A percentile compares a stretch with the other conserved stretches of the same genome.
Conservation (phyloP, 2,329 filamentous ascomycete species). For the Fusarium virguliforme region DNA sequence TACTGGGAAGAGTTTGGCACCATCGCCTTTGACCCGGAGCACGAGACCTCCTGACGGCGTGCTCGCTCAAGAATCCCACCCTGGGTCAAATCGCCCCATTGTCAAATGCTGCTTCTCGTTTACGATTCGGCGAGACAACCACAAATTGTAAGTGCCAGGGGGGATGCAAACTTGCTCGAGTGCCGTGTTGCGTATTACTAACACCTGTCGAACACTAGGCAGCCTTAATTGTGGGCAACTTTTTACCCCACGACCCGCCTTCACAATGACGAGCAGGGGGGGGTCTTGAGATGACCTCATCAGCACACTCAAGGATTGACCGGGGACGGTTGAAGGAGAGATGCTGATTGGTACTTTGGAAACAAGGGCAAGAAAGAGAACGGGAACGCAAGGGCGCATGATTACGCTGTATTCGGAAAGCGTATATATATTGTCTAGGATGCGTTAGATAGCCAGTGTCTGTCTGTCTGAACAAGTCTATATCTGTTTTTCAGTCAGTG, state of each 20-base stretch:
- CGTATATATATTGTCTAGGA: slow-evolving; percentile 42
- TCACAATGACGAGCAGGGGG: slow-evolving; percentile 36
- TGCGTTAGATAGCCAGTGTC: slow-evolving; percentile 38
- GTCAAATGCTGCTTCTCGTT: slow-evolving; percentile 98
- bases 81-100: slow-evolving; percentile 77
- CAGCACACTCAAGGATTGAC: neutral
- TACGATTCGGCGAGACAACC: slow-evolving; percentile 92
- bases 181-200: slow-evolving; percentile 49
- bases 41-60: slow-evolving; percentile 96
- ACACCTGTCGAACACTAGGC: slow-evolving; percentile 68
- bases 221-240: slow-evolving; percentile 96
- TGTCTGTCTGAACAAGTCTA: slow-evolving; percentile 26
- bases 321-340: slow-evolving; percentile 9
- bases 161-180: neutral
- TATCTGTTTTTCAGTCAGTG: neutral
- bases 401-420: slow-evolving; percentile 32
- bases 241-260: slow-evolving; percentile 84
- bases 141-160: slow-evolving; percentile 84
- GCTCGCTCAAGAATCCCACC: slow-evolving; percentile 87
- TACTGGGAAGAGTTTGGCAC: slow-evolving; percentile 99
- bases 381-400: slow-evolving; percentile 37
- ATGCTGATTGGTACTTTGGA: slow-evolving; percentile 20
- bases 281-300: slow-evolving; percentile 18
- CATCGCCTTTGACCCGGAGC: slow-evolving; percentile 93
- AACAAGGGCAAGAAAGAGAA: slow-evolving; percentile 37